These are phyloP conservation scores for Mycena alexandri DNA, from an alignment of 768 basidiomycete species.

Conservation along the genomic window DNA sequence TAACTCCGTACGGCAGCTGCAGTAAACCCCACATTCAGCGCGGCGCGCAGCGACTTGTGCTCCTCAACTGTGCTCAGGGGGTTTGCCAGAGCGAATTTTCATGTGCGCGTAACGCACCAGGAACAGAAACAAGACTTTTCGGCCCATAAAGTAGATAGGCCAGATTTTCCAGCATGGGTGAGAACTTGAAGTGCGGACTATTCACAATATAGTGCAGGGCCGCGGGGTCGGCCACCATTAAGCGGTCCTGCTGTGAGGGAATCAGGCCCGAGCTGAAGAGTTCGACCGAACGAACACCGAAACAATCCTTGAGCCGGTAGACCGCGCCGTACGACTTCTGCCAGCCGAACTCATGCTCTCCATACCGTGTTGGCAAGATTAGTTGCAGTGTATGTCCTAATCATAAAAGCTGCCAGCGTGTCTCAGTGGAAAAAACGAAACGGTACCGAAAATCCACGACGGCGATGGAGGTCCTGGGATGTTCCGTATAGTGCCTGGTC, in stretches of 20 bases:
- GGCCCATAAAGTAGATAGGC: neutral
- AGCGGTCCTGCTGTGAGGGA: slow-evolving; percentile 18
- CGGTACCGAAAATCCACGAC: slow-evolving; percentile 22
- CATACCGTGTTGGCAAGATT: neutral
- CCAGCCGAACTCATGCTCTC: slow-evolving; percentile 23
- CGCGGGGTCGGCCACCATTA: slow-evolving; percentile 16
- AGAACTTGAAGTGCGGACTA: slow-evolving; percentile 1
- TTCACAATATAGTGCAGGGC: slow-evolving; percentile 20
- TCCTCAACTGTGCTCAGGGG: neutral
- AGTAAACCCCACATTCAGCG: slow-evolving; percentile 9
- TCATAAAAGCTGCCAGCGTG: neutral
- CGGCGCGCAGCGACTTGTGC: slow-evolving; percentile 10
- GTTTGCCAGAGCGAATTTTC: neutral
- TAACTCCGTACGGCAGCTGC: slow-evolving; percentile 9
- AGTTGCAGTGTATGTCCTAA: slow-evolving; percentile 15
- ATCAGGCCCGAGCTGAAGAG: neutral
- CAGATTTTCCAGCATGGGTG: neutral
- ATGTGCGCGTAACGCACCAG: neutral
- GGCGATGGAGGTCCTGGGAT: slow-evolving; percentile 17
- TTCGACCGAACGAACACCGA: slow-evolving; percentile 12
- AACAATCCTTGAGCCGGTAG: slow-evolving; percentile 23
- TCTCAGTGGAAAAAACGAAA: neutral
- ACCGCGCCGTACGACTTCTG: slow-evolving; percentile 5
- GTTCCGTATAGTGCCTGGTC: slow-evolving; percentile 7
- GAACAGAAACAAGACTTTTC: neutral